Percentiles rank a stretch among this genome's conserved stretches.
Evolutionary conservation across 1,284 basidiomycete species (phyloP).

Genomic region (Blastosporella zonata): DNA sequence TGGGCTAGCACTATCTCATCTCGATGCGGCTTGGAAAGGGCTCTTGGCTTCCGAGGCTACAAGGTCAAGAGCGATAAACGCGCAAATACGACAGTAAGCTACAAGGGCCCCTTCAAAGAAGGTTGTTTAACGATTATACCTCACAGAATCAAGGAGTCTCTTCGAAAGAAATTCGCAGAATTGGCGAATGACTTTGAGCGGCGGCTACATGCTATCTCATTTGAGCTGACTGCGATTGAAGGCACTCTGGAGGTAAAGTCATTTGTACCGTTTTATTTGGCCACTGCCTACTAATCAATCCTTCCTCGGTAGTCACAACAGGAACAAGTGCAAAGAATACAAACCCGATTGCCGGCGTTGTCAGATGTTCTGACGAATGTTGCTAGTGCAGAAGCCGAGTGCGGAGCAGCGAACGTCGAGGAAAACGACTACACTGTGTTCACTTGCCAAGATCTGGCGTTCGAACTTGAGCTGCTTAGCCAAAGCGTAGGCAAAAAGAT

Average conservation of each 20-base stretch:
- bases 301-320: conserved; percentile 31
- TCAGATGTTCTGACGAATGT: conserved; percentile 56
- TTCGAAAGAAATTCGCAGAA: conserved; percentile 82
- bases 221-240: conserved; percentile 72
- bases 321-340: conserved; percentile 44
- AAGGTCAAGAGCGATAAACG: conserved; percentile 84
- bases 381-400: conserved; percentile 68
- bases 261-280: neutral
- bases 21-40: conserved; percentile 78
- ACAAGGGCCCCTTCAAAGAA: neutral
- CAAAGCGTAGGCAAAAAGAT: conserved; percentile 88
- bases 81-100: conserved; percentile 79
- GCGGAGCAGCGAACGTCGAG: conserved; percentile 89
- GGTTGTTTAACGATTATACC: neutral
- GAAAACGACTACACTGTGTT: conserved; percentile 97
- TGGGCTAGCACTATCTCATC: conserved; percentile 68
- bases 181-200: conserved; percentile 85
- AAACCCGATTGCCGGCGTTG: conserved; percentile 62
- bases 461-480: conserved; percentile 83
- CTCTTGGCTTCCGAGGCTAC: conserved; percentile 76
- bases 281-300: neutral
- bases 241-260: conserved; percentile 72
- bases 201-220: conserved; percentile 68
- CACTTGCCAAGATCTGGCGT: conserved; percentile 86
- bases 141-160: conserved; percentile 81